Evolutionary conservation across 2,329 filamentous ascomycete genomes (phyloP), one percentile per base, ranked within the genome.

Genomic region (Trichoderma afroharzianum): DNA sequence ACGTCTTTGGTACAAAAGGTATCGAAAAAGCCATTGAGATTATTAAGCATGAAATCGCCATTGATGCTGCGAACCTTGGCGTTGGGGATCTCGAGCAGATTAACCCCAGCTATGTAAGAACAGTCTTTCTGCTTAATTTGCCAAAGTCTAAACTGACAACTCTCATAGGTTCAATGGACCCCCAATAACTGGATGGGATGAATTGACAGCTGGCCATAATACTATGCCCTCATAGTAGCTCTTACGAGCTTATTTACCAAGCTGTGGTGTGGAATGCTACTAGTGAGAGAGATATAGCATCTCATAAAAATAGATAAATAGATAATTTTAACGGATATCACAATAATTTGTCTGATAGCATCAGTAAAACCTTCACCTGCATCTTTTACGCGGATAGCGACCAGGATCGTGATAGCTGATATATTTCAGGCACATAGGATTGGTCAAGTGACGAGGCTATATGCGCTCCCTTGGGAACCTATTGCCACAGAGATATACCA

Each of bases 1-100:
- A 88, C 77, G 77, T 86, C 59, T 88, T 82, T 72, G 87, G 86
- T 6, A 77, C 80, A 61, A 81, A 83, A 8, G 86, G 87, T 58
- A 83, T 88, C 3, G 77, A 81, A 75, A 82, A 81, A 77, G 82
- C 78, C 33, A 79, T 83, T 59, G 57, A 77, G 9, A 80, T 88
- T 12, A 78, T 88, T 74, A 86, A 85, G 80, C 80, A 82, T 70
- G 86, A 88, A 80, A 78, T 88, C 68, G 77, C 79, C 39, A 79
- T 83, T 68, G 83, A 84, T 71, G 82, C 81, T 14, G 82, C 79
- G 12, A 84, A 84, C 78, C 75, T 84, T n/a, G 83, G 83, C 66
- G 79, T 83, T 6, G 73, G 76, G 7, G 77, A 83, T 71, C 72
- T 84, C 63, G 77, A 81, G 68, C 76, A 80, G 73, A 80, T 84